A percentile compares a stretch with the other conserved stretches of the same genome.
These are phyloP conservation scores for Trichoderma oligosporum DNA, from an alignment of 2,329 filamentous ascomycete species.

Conservation along the genomic window DNA sequence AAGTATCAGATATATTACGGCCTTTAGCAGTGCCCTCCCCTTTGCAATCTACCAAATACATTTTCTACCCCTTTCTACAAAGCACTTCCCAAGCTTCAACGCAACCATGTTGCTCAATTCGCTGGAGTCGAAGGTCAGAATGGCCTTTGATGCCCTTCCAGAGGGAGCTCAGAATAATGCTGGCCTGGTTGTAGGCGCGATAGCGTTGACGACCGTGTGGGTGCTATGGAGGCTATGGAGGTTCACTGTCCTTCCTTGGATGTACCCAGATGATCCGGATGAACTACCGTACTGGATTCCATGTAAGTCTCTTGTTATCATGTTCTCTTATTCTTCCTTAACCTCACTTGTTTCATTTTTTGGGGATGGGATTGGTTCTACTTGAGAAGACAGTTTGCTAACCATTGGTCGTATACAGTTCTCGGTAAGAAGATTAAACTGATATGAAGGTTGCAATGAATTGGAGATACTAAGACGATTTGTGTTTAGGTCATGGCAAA, in stretches of 20 bases:
- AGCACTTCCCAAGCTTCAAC: background rate
- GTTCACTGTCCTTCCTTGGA: conserved; percentile 7
- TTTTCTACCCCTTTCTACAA: background rate
- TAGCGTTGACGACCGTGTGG: background rate
- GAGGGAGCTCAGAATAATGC: background rate
- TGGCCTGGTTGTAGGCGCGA: background rate
- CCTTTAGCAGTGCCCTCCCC: background rate
- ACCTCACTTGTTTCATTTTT: too few relatives aligned
- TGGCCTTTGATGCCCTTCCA: background rate
- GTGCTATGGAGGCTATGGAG: conserved; percentile 10
- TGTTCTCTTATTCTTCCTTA: background rate
- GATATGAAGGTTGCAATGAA: background rate
- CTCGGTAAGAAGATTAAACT: background rate
- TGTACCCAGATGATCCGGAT: conserved; percentile 7
- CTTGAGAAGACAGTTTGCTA: background rate
- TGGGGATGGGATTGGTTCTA: too few relatives aligned
- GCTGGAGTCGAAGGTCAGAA: background rate
- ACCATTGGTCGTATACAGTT: background rate
- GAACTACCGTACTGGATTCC: conserved; percentile 19
- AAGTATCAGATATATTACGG: background rate
- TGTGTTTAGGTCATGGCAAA: conserved; percentile 22
- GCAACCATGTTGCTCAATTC: background rate
- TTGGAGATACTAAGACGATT: background rate
- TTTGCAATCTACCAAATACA: too few relatives aligned
- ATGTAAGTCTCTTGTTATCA: background rate